phyloP scores from a whole-genome alignment of 2,329 filamentous ascomycete genomes.

The Hymenoscyphus fraxineus region DNA sequence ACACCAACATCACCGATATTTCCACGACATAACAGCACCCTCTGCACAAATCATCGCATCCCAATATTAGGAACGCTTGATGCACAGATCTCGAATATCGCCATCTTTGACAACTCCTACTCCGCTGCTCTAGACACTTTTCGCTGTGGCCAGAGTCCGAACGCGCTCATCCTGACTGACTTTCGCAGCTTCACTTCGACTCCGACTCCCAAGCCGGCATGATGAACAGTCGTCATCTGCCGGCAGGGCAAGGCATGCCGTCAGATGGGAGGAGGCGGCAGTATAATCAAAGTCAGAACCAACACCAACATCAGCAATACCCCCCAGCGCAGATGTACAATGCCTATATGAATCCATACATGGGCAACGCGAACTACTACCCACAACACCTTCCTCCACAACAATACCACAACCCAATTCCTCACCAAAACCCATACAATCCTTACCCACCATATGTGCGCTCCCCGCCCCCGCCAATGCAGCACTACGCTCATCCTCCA shows the following conservation, averaged over 20 bases:
- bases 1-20: background rate
- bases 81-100: background rate
- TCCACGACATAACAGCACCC: background rate
- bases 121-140: background rate
- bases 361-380: conserved; percentile 42
- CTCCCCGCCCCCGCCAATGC: conserved; percentile 48
- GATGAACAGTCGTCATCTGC: conserved; percentile 75
- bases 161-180: conserved; percentile 26
- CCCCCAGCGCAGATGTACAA: conserved; percentile 45
- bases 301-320: conserved; percentile 41
- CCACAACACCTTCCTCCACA: conserved; percentile 53
- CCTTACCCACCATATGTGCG: conserved; percentile 42
- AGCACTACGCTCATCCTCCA: conserved; percentile 49
- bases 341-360: conserved; percentile 48
- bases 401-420: conserved; percentile 51
- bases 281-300: conserved; percentile 34
- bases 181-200: conserved; percentile 14
- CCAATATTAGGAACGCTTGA: background rate
- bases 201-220: conserved; percentile 61
- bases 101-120: background rate
- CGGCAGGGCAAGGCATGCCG: conserved; percentile 62
- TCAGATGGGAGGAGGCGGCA: conserved; percentile 33
- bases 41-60: background rate
- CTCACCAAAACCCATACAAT: conserved; percentile 43
- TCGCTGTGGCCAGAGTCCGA: conserved; percentile 16